phyloP scores from a whole-genome alignment of 305 asterid genomes.

The Fraxinus ornus region DNA sequence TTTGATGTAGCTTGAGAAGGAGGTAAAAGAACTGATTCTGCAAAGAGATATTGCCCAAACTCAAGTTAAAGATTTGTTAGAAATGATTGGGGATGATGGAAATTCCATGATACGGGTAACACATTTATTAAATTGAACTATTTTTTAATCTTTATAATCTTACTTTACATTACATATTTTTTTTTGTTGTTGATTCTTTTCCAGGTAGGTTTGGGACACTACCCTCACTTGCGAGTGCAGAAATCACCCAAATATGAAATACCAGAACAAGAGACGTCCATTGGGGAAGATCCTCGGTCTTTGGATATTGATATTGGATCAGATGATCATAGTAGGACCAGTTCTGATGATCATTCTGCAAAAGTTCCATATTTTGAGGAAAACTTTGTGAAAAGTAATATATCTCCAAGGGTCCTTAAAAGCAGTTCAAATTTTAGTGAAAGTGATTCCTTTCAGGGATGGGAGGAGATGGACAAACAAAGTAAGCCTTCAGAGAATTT shows the following conservation, averaged over 20 bases:
- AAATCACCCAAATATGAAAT: slow-evolving; percentile 45
- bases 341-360: slow-evolving; percentile 57
- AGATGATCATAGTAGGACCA: slow-evolving; percentile 56
- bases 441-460: slow-evolving; percentile 56
- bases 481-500: slow-evolving; percentile 71
- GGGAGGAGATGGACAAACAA: slow-evolving; percentile 79
- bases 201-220: slow-evolving; percentile 63
- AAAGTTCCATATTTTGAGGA: slow-evolving; percentile 57
- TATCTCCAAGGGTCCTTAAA: slow-evolving; percentile 41
- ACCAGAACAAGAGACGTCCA: slow-evolving; percentile 40
- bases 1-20: slow-evolving; percentile 67
- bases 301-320: slow-evolving; percentile 45
- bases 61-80: slow-evolving; percentile 67
- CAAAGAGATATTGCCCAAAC: slow-evolving; percentile 84
- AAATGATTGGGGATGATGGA: slow-evolving; percentile 53
- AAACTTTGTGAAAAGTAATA: slow-evolving; percentile 32
- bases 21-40: slow-evolving; percentile 62
- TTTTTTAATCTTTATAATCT: background rate
- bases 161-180: background rate
- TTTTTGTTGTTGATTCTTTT: slow-evolving; percentile 14
- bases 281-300: slow-evolving; percentile 43
- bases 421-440: slow-evolving; percentile 56
- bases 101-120: slow-evolving; percentile 41
- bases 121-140: background rate
- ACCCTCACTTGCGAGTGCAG: slow-evolving; percentile 63